Base-by-base conservation (phyloP, 2,329 filamentous ascomycete species). In the Tolypocladium paradoxum region DNA sequence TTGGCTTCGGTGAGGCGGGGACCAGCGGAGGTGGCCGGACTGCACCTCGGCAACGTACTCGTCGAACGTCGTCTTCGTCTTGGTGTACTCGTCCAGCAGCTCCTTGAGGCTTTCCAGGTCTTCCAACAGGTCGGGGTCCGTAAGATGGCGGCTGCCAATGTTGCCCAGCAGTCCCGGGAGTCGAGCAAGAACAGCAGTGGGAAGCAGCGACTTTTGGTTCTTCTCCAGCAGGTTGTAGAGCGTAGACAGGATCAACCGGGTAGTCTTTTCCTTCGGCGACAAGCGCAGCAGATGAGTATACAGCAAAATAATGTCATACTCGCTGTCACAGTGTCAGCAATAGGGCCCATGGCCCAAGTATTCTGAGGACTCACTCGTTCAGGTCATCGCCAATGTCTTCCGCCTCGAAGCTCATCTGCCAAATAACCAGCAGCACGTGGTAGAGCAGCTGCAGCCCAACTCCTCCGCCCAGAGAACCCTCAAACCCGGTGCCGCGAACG, bases 231-330 rank as follows among this genome's bases (percentile, higher is more conserved):
- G 83, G 71, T 96, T 97, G 67, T 87, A 81, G 40, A 99, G 80
- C 8, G 92, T 96, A 11, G 90, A 90, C 46, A 97, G 79, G 47
- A 96, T 82, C 52, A 99, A 79, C 33, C 93, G 85, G 0, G 92
- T 97, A 1, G 92, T 97, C 77, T 99, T 99, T 69, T 97, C 93
- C 70, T 99, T 99, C 46, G 92, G 91, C 2, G 93, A 97, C 43
- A 96, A 77, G 52, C 90, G 87, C 53, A 99, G 78, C 37, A 99
- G 84, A 60, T 95, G 88, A n/a, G 88, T 90, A 69, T 96, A 96
- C 46, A 97, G 81, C 48, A 90, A 79, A 57, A 97, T 80, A 60
- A 97, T 86, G 64, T 97, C 91, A 71, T 96, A 90, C 70, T 96
- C 91, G 61, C 91, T 95, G 59, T 24, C n/a, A 8, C 20, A 2